Percentiles rank a stretch among this genome's conserved stretches.
These are phyloP conservation scores for Pseudomassariella vexata DNA, from an alignment of 2,329 filamentous ascomycete genomes.

Conservation along the genomic window DNA sequence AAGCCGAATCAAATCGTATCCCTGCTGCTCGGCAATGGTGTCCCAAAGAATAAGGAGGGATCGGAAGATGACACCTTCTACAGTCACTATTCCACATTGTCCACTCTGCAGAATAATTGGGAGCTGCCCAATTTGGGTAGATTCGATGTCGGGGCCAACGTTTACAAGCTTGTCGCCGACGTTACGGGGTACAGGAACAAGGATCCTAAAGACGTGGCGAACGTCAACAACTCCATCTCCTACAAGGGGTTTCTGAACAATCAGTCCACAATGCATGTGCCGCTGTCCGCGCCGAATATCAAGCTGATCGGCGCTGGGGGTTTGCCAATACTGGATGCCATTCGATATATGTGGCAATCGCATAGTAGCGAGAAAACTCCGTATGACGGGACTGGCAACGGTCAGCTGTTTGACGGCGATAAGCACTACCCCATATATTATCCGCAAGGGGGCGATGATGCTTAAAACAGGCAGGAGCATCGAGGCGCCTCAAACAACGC, in stretches of 20 bases:
- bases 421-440: slow-evolving; percentile 32
- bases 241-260: slow-evolving; percentile 35
- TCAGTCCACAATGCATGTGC: slow-evolving; percentile 21
- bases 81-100: slow-evolving; percentile 46
- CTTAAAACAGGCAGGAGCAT: slow-evolving; percentile 6
- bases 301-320: slow-evolving; percentile 37
- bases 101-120: slow-evolving; percentile 65
- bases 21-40: slow-evolving; percentile 66
- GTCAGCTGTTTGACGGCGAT: slow-evolving; percentile 35
- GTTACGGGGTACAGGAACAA: slow-evolving; percentile 48
- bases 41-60: slow-evolving; percentile 57
- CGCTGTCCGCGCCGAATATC: slow-evolving; percentile 35
- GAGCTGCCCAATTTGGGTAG: slow-evolving; percentile 40
- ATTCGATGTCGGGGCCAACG: slow-evolving; percentile 35
- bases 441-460: slow-evolving; percentile 21
- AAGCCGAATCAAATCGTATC: slow-evolving; percentile 63
- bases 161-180: slow-evolving; percentile 54
- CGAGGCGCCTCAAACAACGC: too few relatives aligned
- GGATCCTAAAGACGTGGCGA: slow-evolving; percentile 27
- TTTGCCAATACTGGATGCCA: slow-evolving; percentile 26
- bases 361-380: slow-evolving; percentile 26
- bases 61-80: slow-evolving; percentile 66
- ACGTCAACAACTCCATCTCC: slow-evolving; percentile 33
- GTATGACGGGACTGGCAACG: slow-evolving; percentile 41
- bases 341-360: slow-evolving; percentile 25